Conservation (phyloP, 169 alveolate genomes). For the Plasmodium inui region DNA sequence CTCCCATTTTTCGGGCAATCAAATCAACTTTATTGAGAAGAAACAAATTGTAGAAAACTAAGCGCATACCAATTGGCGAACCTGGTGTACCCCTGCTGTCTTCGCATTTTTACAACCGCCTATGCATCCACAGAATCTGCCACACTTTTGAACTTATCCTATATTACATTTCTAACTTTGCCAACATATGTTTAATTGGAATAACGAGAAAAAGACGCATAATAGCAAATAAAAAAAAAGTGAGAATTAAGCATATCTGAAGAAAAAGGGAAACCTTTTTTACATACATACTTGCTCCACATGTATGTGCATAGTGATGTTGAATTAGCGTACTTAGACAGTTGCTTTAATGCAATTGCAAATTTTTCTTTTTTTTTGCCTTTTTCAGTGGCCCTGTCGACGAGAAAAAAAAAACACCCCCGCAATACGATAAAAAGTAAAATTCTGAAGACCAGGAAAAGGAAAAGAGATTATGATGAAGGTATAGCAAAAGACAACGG, state of each 20-base stretch:
- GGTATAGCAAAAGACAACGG: conserved; percentile 20
- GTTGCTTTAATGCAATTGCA: neutral
- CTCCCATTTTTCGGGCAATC: neutral
- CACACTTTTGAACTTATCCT: neutral
- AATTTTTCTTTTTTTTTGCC: neutral
- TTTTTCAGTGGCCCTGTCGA: conserved; percentile 51
- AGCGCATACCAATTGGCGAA: neutral
- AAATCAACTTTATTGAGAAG: neutral
- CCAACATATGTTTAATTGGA: neutral
- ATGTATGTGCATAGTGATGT: neutral
- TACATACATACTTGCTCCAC: neutral
- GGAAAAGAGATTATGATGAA: conserved; percentile 68
- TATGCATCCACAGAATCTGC: neutral
- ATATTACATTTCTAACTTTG: neutral
- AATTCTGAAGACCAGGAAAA: conserved; percentile 58
- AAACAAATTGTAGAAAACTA: neutral
- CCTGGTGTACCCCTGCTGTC: neutral
- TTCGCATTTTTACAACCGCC: neutral
- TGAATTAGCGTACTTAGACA: neutral
- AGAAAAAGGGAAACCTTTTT: neutral
- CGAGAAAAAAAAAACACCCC: conserved; percentile 70
- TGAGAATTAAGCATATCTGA: neutral
- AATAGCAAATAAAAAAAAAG: neutral
- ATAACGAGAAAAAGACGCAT: neutral
- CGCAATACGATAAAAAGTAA: conserved; percentile 73